These are phyloP conservation scores for Neonectria faginata DNA, from an alignment of 2,329 filamentous ascomycete species.

Conservation along the genomic window DNA sequence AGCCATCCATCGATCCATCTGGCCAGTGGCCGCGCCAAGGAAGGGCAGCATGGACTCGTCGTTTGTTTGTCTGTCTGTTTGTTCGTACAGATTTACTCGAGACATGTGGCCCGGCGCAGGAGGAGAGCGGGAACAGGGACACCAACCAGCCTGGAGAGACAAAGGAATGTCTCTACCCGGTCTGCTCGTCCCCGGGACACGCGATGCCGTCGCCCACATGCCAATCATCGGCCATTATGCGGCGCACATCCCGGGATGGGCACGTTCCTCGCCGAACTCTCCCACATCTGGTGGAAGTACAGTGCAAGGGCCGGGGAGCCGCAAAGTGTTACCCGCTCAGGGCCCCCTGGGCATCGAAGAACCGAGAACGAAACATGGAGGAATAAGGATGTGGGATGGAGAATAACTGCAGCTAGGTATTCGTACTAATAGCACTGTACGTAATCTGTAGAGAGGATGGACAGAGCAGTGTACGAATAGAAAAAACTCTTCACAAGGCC, in stretches of 20 bases:
- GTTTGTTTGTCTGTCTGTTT: conserved; percentile 16
- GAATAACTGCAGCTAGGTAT: no score
- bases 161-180: conserved; percentile 19
- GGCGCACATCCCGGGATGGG: conserved; percentile 31
- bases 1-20: conserved; percentile 17
- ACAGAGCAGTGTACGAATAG: neutral
- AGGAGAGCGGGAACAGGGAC: conserved; percentile 11
- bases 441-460: no score
- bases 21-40: conserved; percentile 9
- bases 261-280: conserved; percentile 39
- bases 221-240: conserved; percentile 36
- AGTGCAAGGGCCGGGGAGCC: neutral
- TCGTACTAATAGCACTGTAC: no score
- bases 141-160: conserved; percentile 14
- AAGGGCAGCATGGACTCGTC: conserved; percentile 9
- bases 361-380: conserved; percentile 9
- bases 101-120: conserved; percentile 24
- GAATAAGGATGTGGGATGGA: neutral
- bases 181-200: conserved; percentile 25
- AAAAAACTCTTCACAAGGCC: conserved; percentile 25
- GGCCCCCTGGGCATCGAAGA: neutral
- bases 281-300: conserved; percentile 8
- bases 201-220: conserved; percentile 40
- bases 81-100: conserved; percentile 26
- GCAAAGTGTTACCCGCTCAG: conserved; percentile 11